These are phyloP conservation scores for Boletus pseudo-olivaceus DNA, from an alignment of 768 basidiomycete species.

Conservation along the genomic window DNA sequence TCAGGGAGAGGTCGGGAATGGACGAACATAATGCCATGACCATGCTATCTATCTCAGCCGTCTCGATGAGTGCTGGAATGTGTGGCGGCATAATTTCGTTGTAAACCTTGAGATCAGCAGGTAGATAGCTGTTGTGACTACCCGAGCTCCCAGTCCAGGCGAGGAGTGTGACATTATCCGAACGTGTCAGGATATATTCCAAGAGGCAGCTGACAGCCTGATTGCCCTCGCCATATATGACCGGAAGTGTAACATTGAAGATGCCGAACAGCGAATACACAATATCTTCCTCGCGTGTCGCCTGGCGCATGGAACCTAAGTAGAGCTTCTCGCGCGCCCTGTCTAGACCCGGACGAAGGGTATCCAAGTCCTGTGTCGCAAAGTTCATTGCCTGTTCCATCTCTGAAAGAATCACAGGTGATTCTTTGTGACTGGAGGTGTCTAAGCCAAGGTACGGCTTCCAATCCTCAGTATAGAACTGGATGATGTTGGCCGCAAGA, in stretches of 20 bases:
- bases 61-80: not conserved
- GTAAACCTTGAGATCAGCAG: not conserved
- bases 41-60: not conserved
- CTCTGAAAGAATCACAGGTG: not conserved
- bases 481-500: not conserved
- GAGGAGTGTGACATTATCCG: not conserved
- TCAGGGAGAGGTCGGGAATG: too few relatives aligned
- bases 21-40: too few relatives aligned
- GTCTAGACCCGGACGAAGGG: conserved; percentile 1
- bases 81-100: not conserved
- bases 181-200: not conserved
- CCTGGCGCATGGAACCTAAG: not conserved
- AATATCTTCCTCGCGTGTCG: not conserved
- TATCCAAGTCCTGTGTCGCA: not conserved
- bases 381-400: not conserved
- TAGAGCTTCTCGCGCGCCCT: not conserved
- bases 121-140: not conserved
- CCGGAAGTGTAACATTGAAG: not conserved
- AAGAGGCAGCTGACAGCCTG: not conserved
- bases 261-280: not conserved
- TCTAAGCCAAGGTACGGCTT: conserved; percentile 2
- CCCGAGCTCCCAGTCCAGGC: not conserved
- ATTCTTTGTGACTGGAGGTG: conserved; percentile 6
- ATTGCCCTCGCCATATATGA: not conserved
- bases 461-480: conserved; percentile 14